These are phyloP conservation scores for Cunninghamia lanceolata DNA, from an alignment of 75 land plant species.

Conservation along the genomic window DNA sequence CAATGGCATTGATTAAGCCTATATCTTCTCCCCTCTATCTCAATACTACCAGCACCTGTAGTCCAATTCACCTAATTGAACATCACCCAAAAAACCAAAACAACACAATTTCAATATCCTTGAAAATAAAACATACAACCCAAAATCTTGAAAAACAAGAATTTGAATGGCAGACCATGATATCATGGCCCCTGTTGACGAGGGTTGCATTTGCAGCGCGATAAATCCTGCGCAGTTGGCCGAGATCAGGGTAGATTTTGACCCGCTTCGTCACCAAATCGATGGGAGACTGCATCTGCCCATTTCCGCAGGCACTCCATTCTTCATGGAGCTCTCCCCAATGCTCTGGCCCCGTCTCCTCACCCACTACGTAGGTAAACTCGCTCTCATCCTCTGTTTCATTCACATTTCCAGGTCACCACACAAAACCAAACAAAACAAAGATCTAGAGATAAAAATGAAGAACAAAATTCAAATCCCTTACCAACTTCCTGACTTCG, in stretches of 20 bases:
- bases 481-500: conserved; percentile 1
- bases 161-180: background rate
- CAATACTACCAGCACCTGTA: conserved; percentile 19
- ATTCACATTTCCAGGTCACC: background rate
- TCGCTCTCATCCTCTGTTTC: conserved; percentile 14
- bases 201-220: conserved; percentile 4
- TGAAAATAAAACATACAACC: background rate
- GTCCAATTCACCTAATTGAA: conserved; percentile 14
- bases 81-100: background rate
- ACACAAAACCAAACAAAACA: too few species aligned
- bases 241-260: background rate
- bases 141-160: background rate
- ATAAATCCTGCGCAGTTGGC: background rate
- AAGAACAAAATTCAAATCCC: too few species aligned
- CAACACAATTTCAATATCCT: background rate
- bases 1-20: conserved; percentile 24
- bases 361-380: conserved; percentile 17
- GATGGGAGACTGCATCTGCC: conserved; percentile 32
- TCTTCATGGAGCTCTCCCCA: conserved; percentile 29
- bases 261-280: background rate
- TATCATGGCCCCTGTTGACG: conserved; percentile 13
- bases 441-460: too few species aligned
- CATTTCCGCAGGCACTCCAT: conserved; percentile 28
- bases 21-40: conserved; percentile 21
- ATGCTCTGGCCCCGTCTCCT: conserved; percentile 14